Conservation (phyloP, 805 yeast species). For the Yarrowia sp. region DNA sequence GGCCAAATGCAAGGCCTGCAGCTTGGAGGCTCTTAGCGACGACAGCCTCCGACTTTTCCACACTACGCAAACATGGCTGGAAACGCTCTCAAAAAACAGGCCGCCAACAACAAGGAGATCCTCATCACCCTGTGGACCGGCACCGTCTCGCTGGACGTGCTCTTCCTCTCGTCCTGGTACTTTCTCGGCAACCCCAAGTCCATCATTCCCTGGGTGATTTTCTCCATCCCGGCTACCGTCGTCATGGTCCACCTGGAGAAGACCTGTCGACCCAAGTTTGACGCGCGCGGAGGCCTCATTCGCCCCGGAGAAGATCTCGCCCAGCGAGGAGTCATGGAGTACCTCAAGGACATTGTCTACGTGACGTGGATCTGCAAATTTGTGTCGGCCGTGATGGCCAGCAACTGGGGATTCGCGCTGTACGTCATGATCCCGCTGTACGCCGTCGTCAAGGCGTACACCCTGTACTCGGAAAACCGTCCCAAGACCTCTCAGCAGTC, state of each 20-base stretch:
- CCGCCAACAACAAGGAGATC: constrained; percentile 39
- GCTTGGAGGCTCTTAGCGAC: too few relatives aligned
- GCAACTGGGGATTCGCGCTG: constrained; percentile 59
- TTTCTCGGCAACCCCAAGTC: constrained; percentile 48
- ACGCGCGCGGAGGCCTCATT: constrained; percentile 47
- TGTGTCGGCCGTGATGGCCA: constrained; percentile 53
- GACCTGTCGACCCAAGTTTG: constrained; percentile 59
- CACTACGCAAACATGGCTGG: constrained; percentile 7
- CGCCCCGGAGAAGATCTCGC: constrained; percentile 59
- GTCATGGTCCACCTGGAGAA: constrained; percentile 55
- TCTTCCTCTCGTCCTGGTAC: constrained; percentile 43
- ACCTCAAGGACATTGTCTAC: constrained; percentile 67
- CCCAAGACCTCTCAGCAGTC: neutral
- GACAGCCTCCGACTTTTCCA: too few relatives aligned
- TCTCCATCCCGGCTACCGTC: constrained; percentile 45
- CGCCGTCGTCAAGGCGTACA: constrained; percentile 49
- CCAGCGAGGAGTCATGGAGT: constrained; percentile 67
- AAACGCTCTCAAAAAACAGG: constrained; percentile 39
- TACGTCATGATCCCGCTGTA: constrained; percentile 50
- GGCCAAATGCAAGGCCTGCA: neutral
- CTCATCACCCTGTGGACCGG: constrained; percentile 39
- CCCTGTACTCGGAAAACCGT: constrained; percentile 3
- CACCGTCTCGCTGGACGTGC: constrained; percentile 44
- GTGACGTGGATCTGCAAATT: constrained; percentile 59
- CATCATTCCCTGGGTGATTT: constrained; percentile 45